Evolutionary conservation across 768 basidiomycete genomes (phyloP), one percentile per base, ranked within the genome.

Genomic region (Roridomyces roridus): DNA sequence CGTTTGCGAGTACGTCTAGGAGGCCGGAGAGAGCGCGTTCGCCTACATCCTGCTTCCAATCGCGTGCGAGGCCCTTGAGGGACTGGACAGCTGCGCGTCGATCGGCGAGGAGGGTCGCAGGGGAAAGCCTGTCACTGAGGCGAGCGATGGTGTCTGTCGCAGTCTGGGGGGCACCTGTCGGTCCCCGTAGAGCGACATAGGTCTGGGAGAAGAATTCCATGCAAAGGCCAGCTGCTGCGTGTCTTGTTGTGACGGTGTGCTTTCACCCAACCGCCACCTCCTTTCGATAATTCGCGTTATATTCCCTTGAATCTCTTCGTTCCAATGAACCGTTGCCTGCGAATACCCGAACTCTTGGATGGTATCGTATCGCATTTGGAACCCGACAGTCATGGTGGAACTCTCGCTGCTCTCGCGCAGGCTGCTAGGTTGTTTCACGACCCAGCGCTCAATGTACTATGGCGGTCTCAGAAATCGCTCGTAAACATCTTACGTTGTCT

Each of bases 11-110:
- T 28, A 93, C 89, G 25, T 89, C 87, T 4, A 97, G 68, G 17
- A 98, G 83, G 4, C 92, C 89, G 9, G 82, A 74, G 8, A 98
- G 78, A 1, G 94, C 91, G 43, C 81, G 80, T 58, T 85, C 80
- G 15, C 94, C 95, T 20, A 98, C 91, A 55, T 97, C 93, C 57
- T 87, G 80, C 70, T 91, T 96, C 79, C 91, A 94, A 72, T 97
- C 96, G 55, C 95, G 84, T 42, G 88, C 79, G 49, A 98, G 86
- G 20, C 96, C 96, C 70, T 98, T 98, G 62, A 99, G 82, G 1
- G 94, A 85, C 48, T 97, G 78, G n/a, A 99, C 89, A 0, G 96
- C 90, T 24, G 96, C 96, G 55, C 94, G 84, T 65, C 97, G 81
- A 75, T 98, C 97, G 26, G 94, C 91, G 15, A 96, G 85, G 23